Evolutionary conservation across 78 protist genomes (phyloP).

Genomic region (Dictyostelium firmibasis): DNA sequence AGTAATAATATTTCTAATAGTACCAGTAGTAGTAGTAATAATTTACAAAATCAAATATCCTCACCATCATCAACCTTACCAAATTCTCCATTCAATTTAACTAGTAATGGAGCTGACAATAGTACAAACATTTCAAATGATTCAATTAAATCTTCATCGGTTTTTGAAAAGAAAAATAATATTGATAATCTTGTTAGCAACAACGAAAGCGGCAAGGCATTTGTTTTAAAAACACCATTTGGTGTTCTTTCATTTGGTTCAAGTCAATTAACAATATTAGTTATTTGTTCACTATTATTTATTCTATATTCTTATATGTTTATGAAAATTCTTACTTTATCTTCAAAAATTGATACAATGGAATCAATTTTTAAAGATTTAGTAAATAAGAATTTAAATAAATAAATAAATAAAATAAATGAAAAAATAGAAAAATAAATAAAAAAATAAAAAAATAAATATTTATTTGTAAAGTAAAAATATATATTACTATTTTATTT

Average conservation of each 20-base stretch:
- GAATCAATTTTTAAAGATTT: constrained; percentile 38
- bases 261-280: background rate
- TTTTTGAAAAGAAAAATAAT: background rate
- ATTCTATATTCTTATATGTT: constrained; percentile 25
- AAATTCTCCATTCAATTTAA: background rate
- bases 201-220: background rate
- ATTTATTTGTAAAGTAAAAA: background rate
- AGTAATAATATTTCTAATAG: background rate
- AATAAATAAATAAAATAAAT: background rate
- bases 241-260: background rate
- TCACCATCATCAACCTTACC: background rate
- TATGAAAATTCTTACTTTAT: constrained; percentile 19
- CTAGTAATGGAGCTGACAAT: background rate
- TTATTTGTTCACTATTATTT: background rate
- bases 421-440: background rate
- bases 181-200: background rate
- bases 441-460: background rate
- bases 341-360: constrained; percentile 53
- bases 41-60: background rate
- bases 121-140: background rate
- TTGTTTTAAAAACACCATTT: constrained; percentile 13
- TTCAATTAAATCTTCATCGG: background rate
- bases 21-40: background rate
- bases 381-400: background rate
- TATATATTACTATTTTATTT: too few species aligned